These are phyloP conservation scores for Ambrosiella beaveri DNA, from an alignment of 2,329 filamentous ascomycete genomes.

Conservation along the genomic window DNA sequence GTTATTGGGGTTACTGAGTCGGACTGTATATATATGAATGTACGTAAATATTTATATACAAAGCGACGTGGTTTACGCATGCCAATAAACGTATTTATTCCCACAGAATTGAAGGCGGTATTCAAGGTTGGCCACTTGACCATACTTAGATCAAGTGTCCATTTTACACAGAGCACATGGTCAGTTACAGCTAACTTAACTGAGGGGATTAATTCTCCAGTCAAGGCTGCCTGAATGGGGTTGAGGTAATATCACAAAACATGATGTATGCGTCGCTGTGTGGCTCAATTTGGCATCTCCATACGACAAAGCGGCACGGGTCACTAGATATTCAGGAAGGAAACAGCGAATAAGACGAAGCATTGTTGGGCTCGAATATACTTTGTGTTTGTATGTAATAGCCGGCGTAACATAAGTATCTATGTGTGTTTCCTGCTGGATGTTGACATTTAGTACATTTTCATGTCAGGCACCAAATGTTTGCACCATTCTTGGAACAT, in stretches of 20 bases:
- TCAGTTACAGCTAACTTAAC: neutral
- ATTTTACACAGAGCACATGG: neutral
- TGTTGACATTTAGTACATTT: neutral
- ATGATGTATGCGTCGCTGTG: neutral
- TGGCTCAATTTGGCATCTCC: slow-evolving; percentile 4
- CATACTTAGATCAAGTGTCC: neutral
- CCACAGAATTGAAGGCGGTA: neutral
- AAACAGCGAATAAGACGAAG: neutral
- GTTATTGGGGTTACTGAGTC: too few species aligned
- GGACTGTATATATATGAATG: too few species aligned
- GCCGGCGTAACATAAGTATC: neutral
- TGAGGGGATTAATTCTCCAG: neutral
- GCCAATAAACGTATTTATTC: too few species aligned
- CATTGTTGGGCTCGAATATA: neutral
- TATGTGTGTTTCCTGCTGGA: neutral
- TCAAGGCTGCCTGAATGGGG: neutral
- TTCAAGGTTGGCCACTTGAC: neutral
- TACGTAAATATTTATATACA: too few species aligned
- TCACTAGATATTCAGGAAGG: neutral
- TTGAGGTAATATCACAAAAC: neutral
- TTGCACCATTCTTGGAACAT: neutral
- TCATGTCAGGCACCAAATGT: slow-evolving; percentile 1
- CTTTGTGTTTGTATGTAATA: neutral
- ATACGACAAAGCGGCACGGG: slow-evolving; percentile 2
- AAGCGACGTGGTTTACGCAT: too few species aligned